These are phyloP conservation scores for Ceratopteris richardii DNA, from an alignment of 75 land plant genomes.

Conservation along the genomic window DNA sequence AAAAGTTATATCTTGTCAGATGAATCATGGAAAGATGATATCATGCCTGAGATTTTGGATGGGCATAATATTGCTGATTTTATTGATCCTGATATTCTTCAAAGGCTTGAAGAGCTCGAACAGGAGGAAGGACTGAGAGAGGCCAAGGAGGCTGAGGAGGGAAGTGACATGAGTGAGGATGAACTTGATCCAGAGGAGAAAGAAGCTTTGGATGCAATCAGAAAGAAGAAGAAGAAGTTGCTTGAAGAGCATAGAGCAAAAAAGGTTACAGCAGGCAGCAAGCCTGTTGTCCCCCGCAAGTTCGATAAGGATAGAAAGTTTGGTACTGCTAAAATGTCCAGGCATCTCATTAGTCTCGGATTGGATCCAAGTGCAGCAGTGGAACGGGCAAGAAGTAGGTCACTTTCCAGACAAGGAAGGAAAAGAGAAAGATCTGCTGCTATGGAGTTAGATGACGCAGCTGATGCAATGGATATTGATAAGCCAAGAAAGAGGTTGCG, in stretches of 20 bases:
- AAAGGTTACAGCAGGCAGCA: conserved; percentile 88
- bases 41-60: conserved; percentile 83
- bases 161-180: conserved; percentile 67
- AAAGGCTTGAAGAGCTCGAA: conserved; percentile 80
- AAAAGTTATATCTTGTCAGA: conserved; percentile 65
- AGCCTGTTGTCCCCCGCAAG: conserved; percentile 79
- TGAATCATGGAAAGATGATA: conserved; percentile 87
- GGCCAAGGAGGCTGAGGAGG: conserved; percentile 46
- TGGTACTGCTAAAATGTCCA: conserved; percentile 62
- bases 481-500: conserved; percentile 51
- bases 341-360: conserved; percentile 69
- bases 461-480: conserved; percentile 59
- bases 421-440: conserved; percentile 78
- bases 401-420: conserved; percentile 48
- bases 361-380: conserved; percentile 75
- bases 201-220: conserved; percentile 64
- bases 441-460: conserved; percentile 25
- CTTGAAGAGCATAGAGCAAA: conserved; percentile 76
- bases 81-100: conserved; percentile 70
- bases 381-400: conserved; percentile 59
- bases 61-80: conserved; percentile 89
- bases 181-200: conserved; percentile 58
- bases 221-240: conserved; percentile 70
- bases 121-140: conserved; percentile 60
- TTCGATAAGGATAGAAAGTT: conserved; percentile 63